Conservation (phyloP, 1,284 basidiomycete genomes). For the Ustilago curta region DNA sequence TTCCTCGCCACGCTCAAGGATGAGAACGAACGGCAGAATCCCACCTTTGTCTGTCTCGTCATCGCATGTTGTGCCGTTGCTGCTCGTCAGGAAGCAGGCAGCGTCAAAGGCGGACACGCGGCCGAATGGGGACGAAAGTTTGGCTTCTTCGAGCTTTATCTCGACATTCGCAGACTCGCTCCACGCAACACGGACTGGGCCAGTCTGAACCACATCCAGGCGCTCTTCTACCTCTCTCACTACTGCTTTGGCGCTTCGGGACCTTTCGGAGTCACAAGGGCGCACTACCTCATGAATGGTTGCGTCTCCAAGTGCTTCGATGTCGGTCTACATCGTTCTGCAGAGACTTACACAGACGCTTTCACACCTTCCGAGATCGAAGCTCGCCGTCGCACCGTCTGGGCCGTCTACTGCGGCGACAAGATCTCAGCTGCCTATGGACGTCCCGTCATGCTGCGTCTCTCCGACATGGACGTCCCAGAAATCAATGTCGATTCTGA, state of each 20-base stretch:
- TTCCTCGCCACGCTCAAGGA: constrained; percentile 50
- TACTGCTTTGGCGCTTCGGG: constrained; percentile 52
- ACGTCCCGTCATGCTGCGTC: constrained; percentile 45
- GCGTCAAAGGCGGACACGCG: constrained; percentile 45
- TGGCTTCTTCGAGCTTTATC: constrained; percentile 52
- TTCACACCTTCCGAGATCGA: constrained; percentile 52
- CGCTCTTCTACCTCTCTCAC: constrained; percentile 51
- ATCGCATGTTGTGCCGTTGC: constrained; percentile 50
- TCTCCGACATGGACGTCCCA: constrained; percentile 52
- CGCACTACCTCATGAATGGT: constrained; percentile 53
- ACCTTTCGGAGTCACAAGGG: constrained; percentile 44
- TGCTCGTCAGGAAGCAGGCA: constrained; percentile 50
- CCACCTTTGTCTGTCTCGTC: constrained; percentile 49
- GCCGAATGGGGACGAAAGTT: constrained; percentile 47
- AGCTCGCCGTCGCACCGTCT: constrained; percentile 44
- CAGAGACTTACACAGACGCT: constrained; percentile 52
- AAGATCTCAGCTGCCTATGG: constrained; percentile 54
- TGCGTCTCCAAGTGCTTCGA: constrained; percentile 55
- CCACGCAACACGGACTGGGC: constrained; percentile 49
- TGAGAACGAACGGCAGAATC: constrained; percentile 32
- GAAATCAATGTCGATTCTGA: constrained; percentile 45
- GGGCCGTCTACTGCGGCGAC: constrained; percentile 53
- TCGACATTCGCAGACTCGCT: constrained; percentile 45
- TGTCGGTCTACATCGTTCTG: constrained; percentile 48
- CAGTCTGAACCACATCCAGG: constrained; percentile 50